Evolutionary conservation across 306 rosid species (phyloP), one percentile per base, ranked within the genome.

Genomic region (Cucurbita moschata): DNA sequence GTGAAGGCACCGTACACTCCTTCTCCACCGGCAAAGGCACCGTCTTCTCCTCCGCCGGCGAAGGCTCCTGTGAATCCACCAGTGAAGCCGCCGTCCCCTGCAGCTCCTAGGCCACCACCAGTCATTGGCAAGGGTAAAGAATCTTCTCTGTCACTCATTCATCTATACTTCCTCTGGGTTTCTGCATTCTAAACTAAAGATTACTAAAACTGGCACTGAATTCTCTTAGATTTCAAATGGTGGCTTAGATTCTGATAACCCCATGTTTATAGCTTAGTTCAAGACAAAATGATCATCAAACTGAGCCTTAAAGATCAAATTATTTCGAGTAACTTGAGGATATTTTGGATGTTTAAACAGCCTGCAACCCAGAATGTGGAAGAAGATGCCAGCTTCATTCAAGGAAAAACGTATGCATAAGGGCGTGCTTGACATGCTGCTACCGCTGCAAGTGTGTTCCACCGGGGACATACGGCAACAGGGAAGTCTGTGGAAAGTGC

Each of bases 391-490:
- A 80, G 26, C 10, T 75, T 5, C 93, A 88, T 62, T 86, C 89
- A 5, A 88, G 97, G 84, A 77, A 79, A 79, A 86, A 58, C 0
- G 0, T 78, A 9, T 93, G 98, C 77, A 14, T 43, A 50, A 88
- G 97, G 78, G 98, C 98, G 1, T 93, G 98, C 78, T 30, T 70
- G 61, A 88, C 98, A 5, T 93, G 98, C 58, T 93, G 98, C 74
- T 82, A 78, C 30, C 85, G 98, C 6, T 93, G 98, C 97, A 86
- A 69, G 75, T 93, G 98, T 70, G 97, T 93, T 1, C 98, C 98
- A 0, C 98, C 98, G 9, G 98, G 98, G 58, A 88, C 98, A 15
- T 92, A 35, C 6, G 98, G 98, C 5, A 92, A 90, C 86, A 65
- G 84, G 13, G 94, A 88, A 79, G 83, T 75, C 15, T 93, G 98